phyloP scores from a whole-genome alignment of 768 basidiomycete genomes.

The Mycena olivaceomarginata region DNA sequence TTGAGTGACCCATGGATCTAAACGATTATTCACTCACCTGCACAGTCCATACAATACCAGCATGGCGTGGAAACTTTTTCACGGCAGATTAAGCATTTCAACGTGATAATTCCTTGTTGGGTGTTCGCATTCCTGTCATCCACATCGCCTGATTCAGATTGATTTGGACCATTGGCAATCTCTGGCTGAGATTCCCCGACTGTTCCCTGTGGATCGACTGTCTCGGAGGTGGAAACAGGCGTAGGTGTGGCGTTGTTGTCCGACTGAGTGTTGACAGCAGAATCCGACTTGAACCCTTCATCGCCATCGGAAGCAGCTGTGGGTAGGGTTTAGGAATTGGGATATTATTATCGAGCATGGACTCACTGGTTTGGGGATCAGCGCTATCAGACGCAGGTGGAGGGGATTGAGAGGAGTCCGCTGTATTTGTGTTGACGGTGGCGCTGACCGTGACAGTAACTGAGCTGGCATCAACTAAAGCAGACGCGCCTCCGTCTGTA shows the following conservation, averaged over 20 bases:
- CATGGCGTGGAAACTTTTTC: slow-evolving; percentile 26
- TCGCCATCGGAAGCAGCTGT: background rate
- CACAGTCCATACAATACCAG: slow-evolving; percentile 35
- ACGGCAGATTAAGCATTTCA: slow-evolving; percentile 21
- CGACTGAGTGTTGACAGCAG: background rate
- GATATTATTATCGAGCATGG: background rate
- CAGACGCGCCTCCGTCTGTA: background rate
- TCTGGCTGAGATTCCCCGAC: background rate
- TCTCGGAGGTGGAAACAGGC: background rate
- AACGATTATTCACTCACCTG: slow-evolving; percentile 4
- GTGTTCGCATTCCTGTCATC: background rate
- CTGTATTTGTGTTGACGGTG: background rate
- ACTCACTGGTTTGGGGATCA: background rate
- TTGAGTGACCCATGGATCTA: background rate
- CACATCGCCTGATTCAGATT: background rate
- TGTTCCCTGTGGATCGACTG: background rate
- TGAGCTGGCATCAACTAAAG: background rate
- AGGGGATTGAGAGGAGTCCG: too few species aligned
- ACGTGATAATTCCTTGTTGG: background rate
- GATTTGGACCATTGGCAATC: background rate
- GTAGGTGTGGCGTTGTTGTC: background rate
- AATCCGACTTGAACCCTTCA: background rate
- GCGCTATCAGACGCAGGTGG: too few species aligned
- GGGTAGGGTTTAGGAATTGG: background rate
- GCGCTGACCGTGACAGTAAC: background rate